Evolutionary conservation across 108 stramenopile genomes (phyloP).

Genomic region (Fistulifera solaris): DNA sequence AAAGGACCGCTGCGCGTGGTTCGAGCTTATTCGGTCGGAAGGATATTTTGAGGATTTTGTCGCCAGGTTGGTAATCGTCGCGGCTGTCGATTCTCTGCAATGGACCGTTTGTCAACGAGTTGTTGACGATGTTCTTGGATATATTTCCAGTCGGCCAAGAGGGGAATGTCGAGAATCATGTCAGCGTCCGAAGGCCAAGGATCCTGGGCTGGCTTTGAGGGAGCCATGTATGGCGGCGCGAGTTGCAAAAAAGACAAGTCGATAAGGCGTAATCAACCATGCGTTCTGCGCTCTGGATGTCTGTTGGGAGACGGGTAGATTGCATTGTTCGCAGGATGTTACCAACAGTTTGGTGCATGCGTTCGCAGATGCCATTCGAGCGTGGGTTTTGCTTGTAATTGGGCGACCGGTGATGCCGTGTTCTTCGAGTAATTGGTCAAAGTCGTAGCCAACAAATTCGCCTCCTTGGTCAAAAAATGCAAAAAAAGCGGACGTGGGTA

Average conservation of each 20-base stretch:
- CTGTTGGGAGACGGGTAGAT: background rate
- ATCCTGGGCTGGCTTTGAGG: no score
- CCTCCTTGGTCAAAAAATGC: conserved; percentile 32
- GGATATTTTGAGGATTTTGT: conserved; percentile 1
- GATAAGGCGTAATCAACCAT: conserved; percentile 7
- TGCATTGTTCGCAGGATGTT: background rate
- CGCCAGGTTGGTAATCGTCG: conserved; percentile 10
- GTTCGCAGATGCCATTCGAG: background rate
- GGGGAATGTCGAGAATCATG: no score
- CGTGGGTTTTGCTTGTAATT: background rate
- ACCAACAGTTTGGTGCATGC: background rate
- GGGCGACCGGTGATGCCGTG: background rate
- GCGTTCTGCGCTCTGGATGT: conserved; percentile 3
- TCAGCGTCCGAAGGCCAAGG: no score
- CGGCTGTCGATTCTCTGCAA: conserved; percentile 6
- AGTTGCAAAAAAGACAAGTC: no score
- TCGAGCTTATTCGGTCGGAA: background rate
- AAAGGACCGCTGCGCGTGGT: background rate
- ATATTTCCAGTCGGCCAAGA: no score
- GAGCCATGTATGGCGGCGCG: no score
- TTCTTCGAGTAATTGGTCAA: conserved; percentile 16
- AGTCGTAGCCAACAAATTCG: conserved; percentile 34
- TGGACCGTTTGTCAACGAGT: background rate
- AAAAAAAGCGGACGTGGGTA: conserved; percentile 27
- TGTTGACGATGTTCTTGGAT: no score